Base-by-base conservation (phyloP, 371 early-diverging fungal genomes). In the Mortierella sp. region DNA sequence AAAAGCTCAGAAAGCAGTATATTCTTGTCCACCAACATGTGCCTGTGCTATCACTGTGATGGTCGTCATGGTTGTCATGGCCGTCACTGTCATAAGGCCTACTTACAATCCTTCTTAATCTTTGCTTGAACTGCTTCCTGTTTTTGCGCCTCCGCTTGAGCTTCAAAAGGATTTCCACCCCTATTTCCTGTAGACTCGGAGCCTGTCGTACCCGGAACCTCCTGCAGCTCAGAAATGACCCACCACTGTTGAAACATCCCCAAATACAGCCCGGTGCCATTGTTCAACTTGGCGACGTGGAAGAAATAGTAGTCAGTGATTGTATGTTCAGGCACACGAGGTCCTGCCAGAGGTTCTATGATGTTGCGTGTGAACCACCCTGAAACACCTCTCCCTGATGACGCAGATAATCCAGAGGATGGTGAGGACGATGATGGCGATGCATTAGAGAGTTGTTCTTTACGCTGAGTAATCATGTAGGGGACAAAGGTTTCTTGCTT, bases 101-200 rank as follows among this genome's bases (percentile, higher is more conserved):
- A 78, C 78, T 67, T 73, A 78, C 78, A 78, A n/a, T 78, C 78
- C 14, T 70, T 73, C 54, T 70, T 78, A 59, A 70, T 60, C 64
- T 78, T 78, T 59, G 78, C 78, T 22, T 73, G 66, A 4, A 70
- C 58, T 18, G 78, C 78, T 4, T 61, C 59, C 52, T 78, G 73
- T 43, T 73, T 78, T 39, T 60, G 45, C 6, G 54, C 59, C 9
- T 70, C 40, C 5, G 64, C 68, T 51, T 66, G 67, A 22, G 67
- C 61, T 14, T 61, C 65, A 40, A n/a, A 52, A 30, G 26, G 37
- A 37, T 59, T 58, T 10, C 58, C 57, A 12, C 45, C 22, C 2
- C 62, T 52, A 4, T 60, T 20, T 58, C 54, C 54, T 11, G 47
- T 22, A 32, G 24, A 10, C 1, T 26, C 49, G 18, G 59, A 37